A percentile compares a stretch with the other conserved stretches of the same genome.
These are phyloP conservation scores for Hyaloraphidium curvatum DNA, from an alignment of 192 early-diverging fungal genomes.

Conservation along the genomic window DNA sequence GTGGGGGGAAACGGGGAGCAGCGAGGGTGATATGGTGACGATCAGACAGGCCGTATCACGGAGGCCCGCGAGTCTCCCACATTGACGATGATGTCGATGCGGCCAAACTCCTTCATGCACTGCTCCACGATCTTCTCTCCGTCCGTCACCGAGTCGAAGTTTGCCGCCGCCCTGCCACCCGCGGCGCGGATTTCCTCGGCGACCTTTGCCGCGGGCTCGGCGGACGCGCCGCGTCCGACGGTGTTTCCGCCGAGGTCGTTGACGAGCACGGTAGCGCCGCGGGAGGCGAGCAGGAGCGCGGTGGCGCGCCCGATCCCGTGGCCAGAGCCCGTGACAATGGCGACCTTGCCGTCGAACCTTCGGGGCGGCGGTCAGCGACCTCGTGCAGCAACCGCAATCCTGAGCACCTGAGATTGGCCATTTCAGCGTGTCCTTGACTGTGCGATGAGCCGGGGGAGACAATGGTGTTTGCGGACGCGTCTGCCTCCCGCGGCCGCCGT, in stretches of 20 bases:
- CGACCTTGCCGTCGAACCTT: slow-evolving; percentile 39
- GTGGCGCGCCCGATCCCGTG: not conserved
- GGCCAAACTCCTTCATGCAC: slow-evolving; percentile 46
- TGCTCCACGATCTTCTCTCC: slow-evolving; percentile 81
- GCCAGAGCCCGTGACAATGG: slow-evolving; percentile 35
- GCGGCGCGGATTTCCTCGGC: slow-evolving; percentile 58
- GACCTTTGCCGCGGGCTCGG: slow-evolving; percentile 43
- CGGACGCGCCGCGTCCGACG: slow-evolving; percentile 18
- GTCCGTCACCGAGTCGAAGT: slow-evolving; percentile 84
- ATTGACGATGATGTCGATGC: slow-evolving; percentile 83
- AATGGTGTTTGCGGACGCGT: too few species aligned
- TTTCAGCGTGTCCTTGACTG: too few species aligned
- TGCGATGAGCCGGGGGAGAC: too few species aligned
- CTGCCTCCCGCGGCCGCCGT: too few species aligned
- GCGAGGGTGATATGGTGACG: too few species aligned
- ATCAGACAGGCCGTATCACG: too few species aligned
- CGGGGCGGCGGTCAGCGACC: too few species aligned
- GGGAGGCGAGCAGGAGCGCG: not conserved
- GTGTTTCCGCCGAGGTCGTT: slow-evolving; percentile 22
- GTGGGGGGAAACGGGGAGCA: too few species aligned
- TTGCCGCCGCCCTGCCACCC: slow-evolving; percentile 80
- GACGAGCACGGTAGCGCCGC: not conserved
- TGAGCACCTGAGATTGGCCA: too few species aligned
- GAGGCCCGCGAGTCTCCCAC: too few species aligned
- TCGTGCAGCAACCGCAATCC: too few species aligned